Base-by-base conservation (phyloP, 164 flowering plant genomes). In the Vitis riparia region DNA sequence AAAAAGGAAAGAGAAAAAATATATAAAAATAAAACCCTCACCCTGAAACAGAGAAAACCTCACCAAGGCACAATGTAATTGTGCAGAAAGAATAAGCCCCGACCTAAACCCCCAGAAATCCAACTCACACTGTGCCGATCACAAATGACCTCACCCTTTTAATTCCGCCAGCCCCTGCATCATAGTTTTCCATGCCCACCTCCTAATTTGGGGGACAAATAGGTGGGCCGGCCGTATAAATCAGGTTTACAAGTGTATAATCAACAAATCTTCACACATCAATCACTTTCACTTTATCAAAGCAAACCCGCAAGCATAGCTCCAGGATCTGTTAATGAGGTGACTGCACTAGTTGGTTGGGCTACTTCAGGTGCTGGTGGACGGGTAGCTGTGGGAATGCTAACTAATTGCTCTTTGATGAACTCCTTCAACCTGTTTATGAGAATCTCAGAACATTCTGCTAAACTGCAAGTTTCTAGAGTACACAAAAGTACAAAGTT, bases 241-340 rank as follows among this genome's bases (percentile, higher is more conserved):
- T 79, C 80, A 15, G 75, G 76, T 79, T 56, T 70, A 77, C 74
- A 75, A 66, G 71, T 76, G 77, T 81, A 73, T 66, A 72, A 63
- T 62, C 68, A 78, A 85, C 75, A 73, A 80, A 82, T 77, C 75
- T 73, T 78, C 83, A 81, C 75, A 77, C n/a, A 56, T 63, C 56
- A 57, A 37, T 55, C 67, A 16, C 53, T 47, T 62, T 30, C 9
- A 27, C 3, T 14, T 55, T 67, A 58, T 88, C 82, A 90, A 74
- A 95, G 88, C 81, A 95, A 79, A 67, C 93, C 98, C 30, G 98
- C 96, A 48, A 93, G 91, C 71, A 93, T 67, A 56, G 94, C 98
- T 16, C 90, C 99, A 51, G 99, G 99, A 83, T 95, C 99, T 5
- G 82, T 72, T 55, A 55, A 48, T 37, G 84, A 71, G 15, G 80